A percentile compares a stretch with the other conserved stretches of the same genome.
Evolutionary conservation across 768 basidiomycete genomes (phyloP).

Genomic region (Lactifluus piperatus): DNA sequence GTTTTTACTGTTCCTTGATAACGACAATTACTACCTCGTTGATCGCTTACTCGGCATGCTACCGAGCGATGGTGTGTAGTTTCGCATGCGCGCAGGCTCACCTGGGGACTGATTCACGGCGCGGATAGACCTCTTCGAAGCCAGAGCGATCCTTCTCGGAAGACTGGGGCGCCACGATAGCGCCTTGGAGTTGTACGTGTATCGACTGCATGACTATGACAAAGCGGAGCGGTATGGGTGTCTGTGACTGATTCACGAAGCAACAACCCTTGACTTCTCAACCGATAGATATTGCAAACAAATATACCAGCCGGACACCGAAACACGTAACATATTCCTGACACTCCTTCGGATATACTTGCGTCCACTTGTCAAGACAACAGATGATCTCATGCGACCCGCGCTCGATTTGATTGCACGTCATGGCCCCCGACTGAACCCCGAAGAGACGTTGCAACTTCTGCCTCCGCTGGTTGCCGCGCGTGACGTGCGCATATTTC

Average conservation of each 20-base stretch:
- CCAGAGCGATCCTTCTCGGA: constrained; percentile 85
- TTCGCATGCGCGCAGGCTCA: background rate
- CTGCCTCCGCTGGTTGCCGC: constrained; percentile 87
- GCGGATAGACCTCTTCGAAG: constrained; percentile 72
- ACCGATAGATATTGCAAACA: constrained; percentile 77
- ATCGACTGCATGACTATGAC: constrained; percentile 69
- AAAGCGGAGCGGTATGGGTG: constrained; percentile 84
- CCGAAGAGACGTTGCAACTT: constrained; percentile 73
- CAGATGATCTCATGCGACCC: constrained; percentile 57
- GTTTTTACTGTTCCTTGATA: constrained; percentile 68
- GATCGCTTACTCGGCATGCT: constrained; percentile 77
- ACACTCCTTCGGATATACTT: constrained; percentile 84
- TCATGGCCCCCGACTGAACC: constrained; percentile 75
- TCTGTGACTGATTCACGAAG: background rate
- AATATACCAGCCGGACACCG: constrained; percentile 51
- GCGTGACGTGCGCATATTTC: constrained; percentile 67
- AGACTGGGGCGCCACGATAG: constrained; percentile 86
- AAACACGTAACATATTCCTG: constrained; percentile 64
- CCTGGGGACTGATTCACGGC: background rate
- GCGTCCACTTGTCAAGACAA: constrained; percentile 47
- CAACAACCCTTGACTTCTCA: background rate
- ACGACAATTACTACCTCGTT: constrained; percentile 57
- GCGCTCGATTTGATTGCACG: constrained; percentile 84
- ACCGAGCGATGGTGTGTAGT: constrained; percentile 62
- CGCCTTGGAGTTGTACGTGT: constrained; percentile 91